Evolutionary conservation across 208 protist genomes (phyloP).

Genomic region (Giardia duodenalis): DNA sequence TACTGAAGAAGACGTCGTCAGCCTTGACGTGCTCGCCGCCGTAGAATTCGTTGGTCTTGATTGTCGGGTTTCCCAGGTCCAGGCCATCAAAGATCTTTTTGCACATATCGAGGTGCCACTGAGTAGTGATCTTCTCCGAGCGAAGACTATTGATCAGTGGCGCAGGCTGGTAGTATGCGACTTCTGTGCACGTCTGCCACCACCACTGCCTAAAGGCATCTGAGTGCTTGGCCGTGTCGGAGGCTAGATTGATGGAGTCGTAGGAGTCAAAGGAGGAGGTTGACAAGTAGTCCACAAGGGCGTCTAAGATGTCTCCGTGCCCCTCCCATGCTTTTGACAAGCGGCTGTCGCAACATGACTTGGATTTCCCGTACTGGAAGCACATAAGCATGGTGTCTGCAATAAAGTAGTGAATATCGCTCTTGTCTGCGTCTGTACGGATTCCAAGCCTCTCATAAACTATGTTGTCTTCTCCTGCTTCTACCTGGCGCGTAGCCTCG

Average conservation of each 20-base stretch:
- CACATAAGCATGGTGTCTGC: slow-evolving; percentile 7
- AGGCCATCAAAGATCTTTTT: slow-evolving; percentile 18
- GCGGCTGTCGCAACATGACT: background rate
- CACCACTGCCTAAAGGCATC: slow-evolving; percentile 8
- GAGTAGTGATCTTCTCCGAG: background rate
- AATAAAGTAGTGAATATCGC: slow-evolving; percentile 20
- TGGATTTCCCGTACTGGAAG: slow-evolving; percentile 11
- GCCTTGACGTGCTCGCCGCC: background rate
- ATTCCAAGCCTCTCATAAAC: slow-evolving; percentile 7
- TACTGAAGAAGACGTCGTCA: background rate
- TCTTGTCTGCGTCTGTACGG: background rate
- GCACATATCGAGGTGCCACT: slow-evolving; percentile 19
- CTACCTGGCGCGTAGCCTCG: background rate
- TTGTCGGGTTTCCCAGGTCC: background rate
- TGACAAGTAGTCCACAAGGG: background rate
- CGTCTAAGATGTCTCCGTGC: background rate
- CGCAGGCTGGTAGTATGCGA: slow-evolving; percentile 24
- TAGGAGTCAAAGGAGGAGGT: background rate
- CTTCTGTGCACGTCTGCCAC: slow-evolving; percentile 22
- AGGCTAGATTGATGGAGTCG: background rate
- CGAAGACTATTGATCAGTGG: slow-evolving; percentile 14
- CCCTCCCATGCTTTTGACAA: background rate
- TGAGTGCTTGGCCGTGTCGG: background rate
- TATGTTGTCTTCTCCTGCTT: background rate
- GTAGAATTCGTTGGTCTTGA: slow-evolving; percentile 5